Conservation (phyloP, 2,329 filamentous ascomycete genomes). For the Neurospora sp. region DNA sequence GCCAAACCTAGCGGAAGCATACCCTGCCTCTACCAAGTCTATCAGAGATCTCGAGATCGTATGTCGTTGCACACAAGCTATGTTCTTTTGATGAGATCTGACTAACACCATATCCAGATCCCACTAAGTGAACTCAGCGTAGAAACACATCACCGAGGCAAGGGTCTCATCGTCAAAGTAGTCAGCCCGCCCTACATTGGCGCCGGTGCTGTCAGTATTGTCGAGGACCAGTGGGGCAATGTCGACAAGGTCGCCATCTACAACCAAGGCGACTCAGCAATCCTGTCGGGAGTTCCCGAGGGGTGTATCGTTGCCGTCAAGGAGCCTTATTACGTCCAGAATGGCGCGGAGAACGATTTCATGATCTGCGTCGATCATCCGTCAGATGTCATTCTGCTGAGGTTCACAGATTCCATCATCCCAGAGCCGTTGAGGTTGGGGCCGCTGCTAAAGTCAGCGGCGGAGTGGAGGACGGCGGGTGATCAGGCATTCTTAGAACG, state of each 20-base stretch:
- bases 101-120: conserved; percentile 13
- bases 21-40: conserved; percentile 19
- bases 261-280: conserved; percentile 25
- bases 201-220: conserved; percentile 25
- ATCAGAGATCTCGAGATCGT: conserved; percentile 22
- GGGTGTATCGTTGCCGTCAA: conserved; percentile 25
- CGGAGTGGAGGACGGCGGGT: conserved; percentile 16
- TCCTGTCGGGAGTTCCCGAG: conserved; percentile 24
- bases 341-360: conserved; percentile 19
- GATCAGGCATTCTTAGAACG: conserved; percentile 22
- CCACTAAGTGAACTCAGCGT: conserved; percentile 21
- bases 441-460: conserved; percentile 13
- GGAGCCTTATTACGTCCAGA: conserved; percentile 28
- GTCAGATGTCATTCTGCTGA: conserved; percentile 23
- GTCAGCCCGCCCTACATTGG: conserved; percentile 24
- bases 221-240: conserved; percentile 27
- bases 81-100: background rate
- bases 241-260: conserved; percentile 29
- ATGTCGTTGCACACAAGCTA: background rate
- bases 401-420: conserved; percentile 23
- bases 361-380: conserved; percentile 29
- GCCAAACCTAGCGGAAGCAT: conserved; percentile 17
- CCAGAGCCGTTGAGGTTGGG: conserved; percentile 18
- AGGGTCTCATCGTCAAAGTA: conserved; percentile 22
- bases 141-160: conserved; percentile 26